A percentile compares a stretch with the other conserved stretches of the same genome.
These are phyloP conservation scores for Entamoeba invadens DNA, from an alignment of 208 protist genomes.

Conservation along the genomic window DNA sequence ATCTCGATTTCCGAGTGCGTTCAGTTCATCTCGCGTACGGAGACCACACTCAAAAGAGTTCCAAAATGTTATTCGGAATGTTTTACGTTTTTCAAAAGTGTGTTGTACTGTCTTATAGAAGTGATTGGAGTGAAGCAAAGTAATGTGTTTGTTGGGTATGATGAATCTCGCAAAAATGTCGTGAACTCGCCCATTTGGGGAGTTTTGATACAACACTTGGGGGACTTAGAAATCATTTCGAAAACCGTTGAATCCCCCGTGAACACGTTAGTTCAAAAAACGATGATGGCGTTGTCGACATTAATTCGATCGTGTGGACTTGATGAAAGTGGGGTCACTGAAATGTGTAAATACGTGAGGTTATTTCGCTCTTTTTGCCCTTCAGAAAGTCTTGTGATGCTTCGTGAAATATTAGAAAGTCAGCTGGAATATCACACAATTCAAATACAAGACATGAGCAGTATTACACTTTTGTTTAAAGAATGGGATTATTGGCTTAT, in stretches of 20 bases:
- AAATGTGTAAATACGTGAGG: not conserved
- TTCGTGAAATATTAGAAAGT: not conserved
- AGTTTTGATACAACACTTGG: not conserved
- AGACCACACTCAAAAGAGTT: not conserved
- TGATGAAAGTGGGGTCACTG: not conserved
- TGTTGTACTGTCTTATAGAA: not conserved
- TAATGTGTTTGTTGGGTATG: not conserved
- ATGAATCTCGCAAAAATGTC: not conserved
- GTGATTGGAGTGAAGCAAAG: not conserved
- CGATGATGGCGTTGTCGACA: not conserved
- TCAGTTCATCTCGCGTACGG: not conserved
- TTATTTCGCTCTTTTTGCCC: not conserved
- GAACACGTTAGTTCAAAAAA: not conserved
- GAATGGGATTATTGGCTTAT: not conserved
- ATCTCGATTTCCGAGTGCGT: not conserved
- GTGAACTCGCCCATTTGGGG: not conserved
- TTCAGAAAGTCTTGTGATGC: not conserved
- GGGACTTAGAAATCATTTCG: not conserved
- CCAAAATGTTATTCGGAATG: not conserved
- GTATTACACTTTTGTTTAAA: not conserved
- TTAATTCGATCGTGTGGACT: not conserved
- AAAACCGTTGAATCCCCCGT: not conserved
- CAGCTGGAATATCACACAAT: not conserved
- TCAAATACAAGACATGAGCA: not conserved
- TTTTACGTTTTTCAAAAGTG: not conserved